phyloP scores from a whole-genome alignment of 495 filamentous ascomycete genomes.

The Saxispiralis lemnorum region DNA sequence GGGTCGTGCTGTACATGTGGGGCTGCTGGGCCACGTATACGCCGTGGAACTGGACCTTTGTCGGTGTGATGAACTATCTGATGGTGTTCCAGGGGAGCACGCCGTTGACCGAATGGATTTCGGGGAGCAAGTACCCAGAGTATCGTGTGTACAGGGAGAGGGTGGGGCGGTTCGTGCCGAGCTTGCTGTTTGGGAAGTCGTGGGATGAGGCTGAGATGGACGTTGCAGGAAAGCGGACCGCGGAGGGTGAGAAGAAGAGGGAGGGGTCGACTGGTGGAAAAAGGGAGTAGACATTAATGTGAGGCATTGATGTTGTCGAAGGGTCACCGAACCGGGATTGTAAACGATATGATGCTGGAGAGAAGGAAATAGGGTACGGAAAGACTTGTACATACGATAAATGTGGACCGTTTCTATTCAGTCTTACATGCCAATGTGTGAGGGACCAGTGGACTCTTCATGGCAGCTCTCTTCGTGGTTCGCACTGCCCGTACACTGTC shows the following conservation, averaged over 20 bases:
- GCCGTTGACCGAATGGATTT: slow-evolving; percentile 69
- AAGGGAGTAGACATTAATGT: neutral
- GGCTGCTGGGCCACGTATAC: slow-evolving; percentile 50
- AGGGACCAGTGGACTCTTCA: too few species aligned
- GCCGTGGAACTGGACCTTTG: slow-evolving; percentile 58
- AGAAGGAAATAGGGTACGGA: too few species aligned
- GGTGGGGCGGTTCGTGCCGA: slow-evolving; percentile 71
- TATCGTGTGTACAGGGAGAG: slow-evolving; percentile 69
- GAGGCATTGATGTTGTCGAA: too few species aligned
- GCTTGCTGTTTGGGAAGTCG: slow-evolving; percentile 22
- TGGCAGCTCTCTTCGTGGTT: too few species aligned
- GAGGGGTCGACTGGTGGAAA: slow-evolving; percentile 2
- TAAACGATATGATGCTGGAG: too few species aligned
- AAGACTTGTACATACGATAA: too few species aligned
- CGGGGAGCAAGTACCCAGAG: slow-evolving; percentile 65
- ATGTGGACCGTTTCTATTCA: too few species aligned
- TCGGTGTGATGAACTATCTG: slow-evolving; percentile 53
- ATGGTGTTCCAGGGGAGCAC: slow-evolving; percentile 78
- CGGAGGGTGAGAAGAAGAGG: slow-evolving; percentile 6
- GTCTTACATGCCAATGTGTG: too few species aligned
- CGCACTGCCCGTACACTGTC: too few species aligned
- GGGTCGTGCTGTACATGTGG: slow-evolving; percentile 79
- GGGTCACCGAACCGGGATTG: too few species aligned
- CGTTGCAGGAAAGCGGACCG: slow-evolving; percentile 2
- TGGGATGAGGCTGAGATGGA: slow-evolving; percentile 13